phyloP scores from a whole-genome alignment of 371 early-diverging fungal genomes.

The Mucor saturninus region DNA sequence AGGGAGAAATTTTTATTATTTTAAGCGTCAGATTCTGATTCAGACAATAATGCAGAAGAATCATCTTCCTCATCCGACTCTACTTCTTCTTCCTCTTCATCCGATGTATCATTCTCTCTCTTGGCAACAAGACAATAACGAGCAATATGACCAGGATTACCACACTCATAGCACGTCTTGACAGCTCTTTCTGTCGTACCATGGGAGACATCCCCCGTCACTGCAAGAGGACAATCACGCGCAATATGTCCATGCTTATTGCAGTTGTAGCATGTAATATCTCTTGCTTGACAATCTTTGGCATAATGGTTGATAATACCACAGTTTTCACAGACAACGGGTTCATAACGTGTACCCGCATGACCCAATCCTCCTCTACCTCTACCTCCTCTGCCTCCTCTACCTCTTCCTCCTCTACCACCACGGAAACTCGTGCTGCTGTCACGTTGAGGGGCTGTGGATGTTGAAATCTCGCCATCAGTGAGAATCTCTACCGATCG shows the following conservation, averaged over 20 bases:
- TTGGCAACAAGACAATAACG: constrained; percentile 49
- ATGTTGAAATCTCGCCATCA: neutral
- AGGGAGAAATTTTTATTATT: no score
- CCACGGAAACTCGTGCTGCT: neutral
- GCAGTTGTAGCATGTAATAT: constrained; percentile 64
- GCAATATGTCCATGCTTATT: constrained; percentile 64
- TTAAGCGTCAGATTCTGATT: constrained; percentile 9
- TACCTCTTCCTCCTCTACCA: neutral
- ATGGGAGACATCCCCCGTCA: no score
- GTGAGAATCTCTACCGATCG: neutral
- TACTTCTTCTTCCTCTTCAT: constrained; percentile 27
- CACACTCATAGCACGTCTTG: constrained; percentile 62
- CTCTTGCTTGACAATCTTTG: constrained; percentile 65
- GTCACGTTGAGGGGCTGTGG: neutral
- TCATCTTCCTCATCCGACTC: constrained; percentile 11
- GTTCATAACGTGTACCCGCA: constrained; percentile 15
- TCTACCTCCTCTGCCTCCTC: neutral
- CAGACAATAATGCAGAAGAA: neutral
- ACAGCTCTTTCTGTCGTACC: constrained; percentile 14
- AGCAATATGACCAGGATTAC: constrained; percentile 61
- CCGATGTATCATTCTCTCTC: constrained; percentile 17
- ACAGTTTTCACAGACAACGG: constrained; percentile 64
- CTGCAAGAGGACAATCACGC: constrained; percentile 48
- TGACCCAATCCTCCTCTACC: neutral
- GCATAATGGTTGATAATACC: constrained; percentile 66